Evolutionary conservation across 176 grass and related monocot species (phyloP).

Genomic region (Eleusine indica): DNA sequence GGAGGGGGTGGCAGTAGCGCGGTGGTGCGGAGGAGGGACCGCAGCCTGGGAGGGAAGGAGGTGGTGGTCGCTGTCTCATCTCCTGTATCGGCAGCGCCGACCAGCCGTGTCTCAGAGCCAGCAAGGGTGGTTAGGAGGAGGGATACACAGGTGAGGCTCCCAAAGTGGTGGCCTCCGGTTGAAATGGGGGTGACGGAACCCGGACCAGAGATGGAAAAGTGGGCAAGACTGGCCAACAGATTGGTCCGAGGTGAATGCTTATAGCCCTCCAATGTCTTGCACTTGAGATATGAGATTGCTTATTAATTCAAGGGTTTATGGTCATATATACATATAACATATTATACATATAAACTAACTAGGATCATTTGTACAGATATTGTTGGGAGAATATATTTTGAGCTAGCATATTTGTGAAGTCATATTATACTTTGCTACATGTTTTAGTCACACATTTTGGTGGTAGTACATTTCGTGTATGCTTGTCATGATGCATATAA

Average conservation of each 20-base stretch:
- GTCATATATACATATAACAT: not conserved
- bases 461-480: not conserved
- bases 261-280: not conserved
- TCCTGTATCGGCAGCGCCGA: conserved; percentile 14
- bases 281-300: not conserved
- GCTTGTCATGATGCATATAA: not conserved
- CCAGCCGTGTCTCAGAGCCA: conserved; percentile 34
- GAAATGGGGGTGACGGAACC: conserved; percentile 14
- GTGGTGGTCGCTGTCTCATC: conserved; percentile 57
- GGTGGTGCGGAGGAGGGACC: conserved; percentile 54
- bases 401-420: not conserved
- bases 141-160: conserved; percentile 37
- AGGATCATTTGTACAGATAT: not conserved
- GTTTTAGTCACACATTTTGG: not conserved
- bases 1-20: conserved; percentile 14
- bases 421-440: not conserved
- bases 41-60: conserved; percentile 71
- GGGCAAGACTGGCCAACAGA: conserved; percentile 47
- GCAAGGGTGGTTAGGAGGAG: conserved; percentile 31
- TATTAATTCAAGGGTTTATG: not conserved
- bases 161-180: conserved; percentile 60
- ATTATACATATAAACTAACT: not conserved
- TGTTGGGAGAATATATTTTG: not conserved
- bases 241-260: conserved; percentile 63
- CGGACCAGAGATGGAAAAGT: conserved; percentile 30